These are phyloP conservation scores for Onygena corvina DNA, from an alignment of 2,329 filamentous ascomycete species.

Conservation along the genomic window DNA sequence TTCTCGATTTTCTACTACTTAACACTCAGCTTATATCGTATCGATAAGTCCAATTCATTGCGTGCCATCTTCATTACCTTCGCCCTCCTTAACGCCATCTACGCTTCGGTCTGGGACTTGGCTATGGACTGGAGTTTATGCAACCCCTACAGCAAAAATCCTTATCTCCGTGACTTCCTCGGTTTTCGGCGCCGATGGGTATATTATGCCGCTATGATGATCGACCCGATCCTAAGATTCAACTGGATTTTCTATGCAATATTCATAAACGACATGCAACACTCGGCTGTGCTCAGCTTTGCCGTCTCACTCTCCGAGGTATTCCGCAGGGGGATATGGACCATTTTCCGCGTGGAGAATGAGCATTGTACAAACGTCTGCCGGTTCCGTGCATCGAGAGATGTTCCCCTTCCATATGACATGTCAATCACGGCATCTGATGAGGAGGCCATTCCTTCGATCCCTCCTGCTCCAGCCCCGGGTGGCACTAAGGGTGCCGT, in stretches of 20 bases:
- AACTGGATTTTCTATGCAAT: slow-evolving; percentile 92
- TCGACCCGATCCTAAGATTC: slow-evolving; percentile 79
- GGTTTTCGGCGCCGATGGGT: slow-evolving; percentile 67
- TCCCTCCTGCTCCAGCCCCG: background rate
- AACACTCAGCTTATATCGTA: slow-evolving; percentile 70
- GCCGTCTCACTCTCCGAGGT: slow-evolving; percentile 66
- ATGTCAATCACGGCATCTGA: slow-evolving; percentile 20
- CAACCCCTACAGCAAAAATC: slow-evolving; percentile 57
- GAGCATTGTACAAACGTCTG: slow-evolving; percentile 90
- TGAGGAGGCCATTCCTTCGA: background rate
- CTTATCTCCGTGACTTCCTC: slow-evolving; percentile 61
- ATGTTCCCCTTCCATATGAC: slow-evolving; percentile 74
- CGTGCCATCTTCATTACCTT: slow-evolving; percentile 65
- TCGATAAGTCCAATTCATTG: slow-evolving; percentile 47
- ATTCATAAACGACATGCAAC: slow-evolving; percentile 65
- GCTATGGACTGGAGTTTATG: slow-evolving; percentile 94
- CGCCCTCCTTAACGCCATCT: slow-evolving; percentile 69
- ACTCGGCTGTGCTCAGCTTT: slow-evolving; percentile 73
- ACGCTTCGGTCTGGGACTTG: slow-evolving; percentile 83
- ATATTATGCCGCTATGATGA: slow-evolving; percentile 74
- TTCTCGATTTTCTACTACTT: slow-evolving; percentile 73
- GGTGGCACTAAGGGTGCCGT: background rate
- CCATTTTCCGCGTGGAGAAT: slow-evolving; percentile 88
- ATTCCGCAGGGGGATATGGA: slow-evolving; percentile 78
- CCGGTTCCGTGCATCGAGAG: slow-evolving; percentile 77